A percentile compares a stretch with the other conserved stretches of the same genome.
Evolutionary conservation across 2,329 filamentous ascomycete genomes (phyloP).

Genomic region (Myriosclerotinia scirpicola): DNA sequence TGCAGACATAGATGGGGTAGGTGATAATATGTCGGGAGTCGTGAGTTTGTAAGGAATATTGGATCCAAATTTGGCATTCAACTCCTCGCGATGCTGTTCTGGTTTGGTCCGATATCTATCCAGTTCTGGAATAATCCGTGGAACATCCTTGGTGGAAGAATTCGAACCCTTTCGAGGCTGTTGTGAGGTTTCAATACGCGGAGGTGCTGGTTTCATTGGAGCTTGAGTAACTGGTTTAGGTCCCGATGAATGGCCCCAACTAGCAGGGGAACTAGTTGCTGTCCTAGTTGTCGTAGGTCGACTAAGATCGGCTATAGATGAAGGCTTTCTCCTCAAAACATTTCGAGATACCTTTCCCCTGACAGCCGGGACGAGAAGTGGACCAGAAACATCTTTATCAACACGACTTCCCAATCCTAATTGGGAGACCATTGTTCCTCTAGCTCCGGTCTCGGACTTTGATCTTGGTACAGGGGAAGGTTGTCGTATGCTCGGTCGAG

Average conservation of each 20-base stretch:
- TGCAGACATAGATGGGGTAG: slow-evolving; percentile 62
- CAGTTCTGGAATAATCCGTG: slow-evolving; percentile 56
- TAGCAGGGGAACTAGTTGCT: slow-evolving; percentile 30
- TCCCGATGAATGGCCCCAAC: slow-evolving; percentile 27
- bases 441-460: slow-evolving; percentile 29
- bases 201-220: neutral
- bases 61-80: slow-evolving; percentile 41
- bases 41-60: slow-evolving; percentile 58
- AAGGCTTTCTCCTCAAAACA: slow-evolving; percentile 52
- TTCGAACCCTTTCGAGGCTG: slow-evolving; percentile 35
- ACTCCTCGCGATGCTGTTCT: slow-evolving; percentile 40
- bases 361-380: slow-evolving; percentile 27
- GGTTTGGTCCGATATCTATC: slow-evolving; percentile 58
- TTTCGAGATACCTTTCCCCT: slow-evolving; percentile 43
- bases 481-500: slow-evolving; percentile 32
- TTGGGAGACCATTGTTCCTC: slow-evolving; percentile 27
- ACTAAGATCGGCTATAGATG: slow-evolving; percentile 42
- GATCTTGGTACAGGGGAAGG: slow-evolving; percentile 30
- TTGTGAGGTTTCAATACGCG: slow-evolving; percentile 39
- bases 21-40: slow-evolving; percentile 65
- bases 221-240: slow-evolving; percentile 17
- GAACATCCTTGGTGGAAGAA: slow-evolving; percentile 28
- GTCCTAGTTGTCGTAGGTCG: slow-evolving; percentile 33
- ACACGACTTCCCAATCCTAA: slow-evolving; percentile 35
- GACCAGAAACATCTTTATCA: slow-evolving; percentile 20